Conservation (phyloP, 2,329 filamentous ascomycete genomes). For the Ceratocystis huliohia region DNA sequence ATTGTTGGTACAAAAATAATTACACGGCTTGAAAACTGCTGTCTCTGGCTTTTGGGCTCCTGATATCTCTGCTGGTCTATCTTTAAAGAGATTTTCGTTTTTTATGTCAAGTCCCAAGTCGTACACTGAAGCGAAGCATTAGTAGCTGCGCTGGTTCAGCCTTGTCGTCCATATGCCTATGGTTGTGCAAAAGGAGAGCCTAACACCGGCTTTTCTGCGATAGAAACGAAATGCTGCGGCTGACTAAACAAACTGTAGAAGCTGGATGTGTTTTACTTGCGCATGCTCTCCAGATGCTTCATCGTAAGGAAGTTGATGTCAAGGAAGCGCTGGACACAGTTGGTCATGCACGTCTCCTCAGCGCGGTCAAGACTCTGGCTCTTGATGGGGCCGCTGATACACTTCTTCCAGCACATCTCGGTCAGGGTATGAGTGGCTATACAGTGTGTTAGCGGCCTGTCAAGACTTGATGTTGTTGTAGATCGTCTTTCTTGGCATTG, state of each 20-base stretch:
- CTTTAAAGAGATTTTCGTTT: background rate
- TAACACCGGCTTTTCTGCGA: background rate
- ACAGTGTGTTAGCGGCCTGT: background rate
- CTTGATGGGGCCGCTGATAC: conserved; percentile 62
- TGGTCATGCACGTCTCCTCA: conserved; percentile 75
- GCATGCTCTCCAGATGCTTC: conserved; percentile 61
- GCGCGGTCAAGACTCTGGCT: conserved; percentile 57
- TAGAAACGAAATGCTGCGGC: background rate
- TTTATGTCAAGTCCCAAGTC: background rate
- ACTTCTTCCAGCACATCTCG: conserved; percentile 90
- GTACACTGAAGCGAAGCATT: background rate
- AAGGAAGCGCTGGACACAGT: conserved; percentile 89
- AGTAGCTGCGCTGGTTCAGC: no score
- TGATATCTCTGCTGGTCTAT: background rate
- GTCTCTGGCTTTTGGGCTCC: background rate
- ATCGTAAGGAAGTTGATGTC: conserved; percentile 79
- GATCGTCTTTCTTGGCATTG: no score
- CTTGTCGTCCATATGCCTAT: background rate
- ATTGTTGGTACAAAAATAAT: conserved; percentile 6
- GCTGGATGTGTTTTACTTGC: conserved; percentile 22
- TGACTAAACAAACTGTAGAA: background rate
- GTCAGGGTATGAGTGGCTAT: conserved; percentile 44
- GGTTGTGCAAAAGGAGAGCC: background rate
- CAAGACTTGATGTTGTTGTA: background rate
- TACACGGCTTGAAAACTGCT: background rate